A percentile compares a stretch with the other conserved stretches of the same genome.
phyloP scores from a whole-genome alignment of 805 yeast genomes.

The Sugiyamaella floridensis region DNA sequence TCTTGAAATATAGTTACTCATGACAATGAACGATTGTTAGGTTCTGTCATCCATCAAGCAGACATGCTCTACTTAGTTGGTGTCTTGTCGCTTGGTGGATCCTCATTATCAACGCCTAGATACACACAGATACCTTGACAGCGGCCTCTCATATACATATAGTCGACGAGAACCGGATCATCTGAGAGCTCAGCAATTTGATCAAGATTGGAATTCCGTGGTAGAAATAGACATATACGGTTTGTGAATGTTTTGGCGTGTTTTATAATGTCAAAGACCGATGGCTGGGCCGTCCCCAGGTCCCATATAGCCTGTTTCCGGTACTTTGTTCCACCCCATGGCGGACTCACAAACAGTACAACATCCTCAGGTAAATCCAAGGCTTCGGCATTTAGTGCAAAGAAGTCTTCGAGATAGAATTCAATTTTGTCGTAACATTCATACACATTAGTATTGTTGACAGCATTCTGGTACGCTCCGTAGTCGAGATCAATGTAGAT shows the following conservation, averaged over 20 bases:
- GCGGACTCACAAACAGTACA: constrained; percentile 67
- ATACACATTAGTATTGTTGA: constrained; percentile 59
- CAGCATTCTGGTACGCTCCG: constrained; percentile 22
- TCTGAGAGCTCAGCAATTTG: constrained; percentile 13
- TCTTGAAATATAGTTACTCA: too few species aligned
- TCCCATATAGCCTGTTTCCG: constrained; percentile 13
- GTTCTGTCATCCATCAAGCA: too few species aligned
- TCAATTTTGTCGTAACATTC: constrained; percentile 40
- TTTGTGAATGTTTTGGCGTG: constrained; percentile 10
- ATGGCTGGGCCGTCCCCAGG: constrained; percentile 2
- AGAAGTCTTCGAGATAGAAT: constrained; percentile 45
- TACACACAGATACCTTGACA: constrained; percentile 17
- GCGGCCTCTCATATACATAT: constrained; percentile 12
- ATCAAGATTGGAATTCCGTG: constrained; percentile 18
- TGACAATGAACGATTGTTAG: too few species aligned
- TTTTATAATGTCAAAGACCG: constrained; percentile 11
- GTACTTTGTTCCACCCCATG: constrained; percentile 82
- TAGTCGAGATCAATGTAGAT: constrained; percentile 24
- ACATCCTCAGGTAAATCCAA: constrained; percentile 31
- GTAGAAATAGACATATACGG: constrained; percentile 20
- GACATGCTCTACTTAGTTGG: too few species aligned
- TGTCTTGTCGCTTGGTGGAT: not conserved
- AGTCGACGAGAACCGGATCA: constrained; percentile 11
- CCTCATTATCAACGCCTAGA: constrained; percentile 6
- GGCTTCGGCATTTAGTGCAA: constrained; percentile 7